Evolutionary conservation across 805 yeast species (phyloP).

Genomic region (Maudiozyma pseudohumilis): DNA sequence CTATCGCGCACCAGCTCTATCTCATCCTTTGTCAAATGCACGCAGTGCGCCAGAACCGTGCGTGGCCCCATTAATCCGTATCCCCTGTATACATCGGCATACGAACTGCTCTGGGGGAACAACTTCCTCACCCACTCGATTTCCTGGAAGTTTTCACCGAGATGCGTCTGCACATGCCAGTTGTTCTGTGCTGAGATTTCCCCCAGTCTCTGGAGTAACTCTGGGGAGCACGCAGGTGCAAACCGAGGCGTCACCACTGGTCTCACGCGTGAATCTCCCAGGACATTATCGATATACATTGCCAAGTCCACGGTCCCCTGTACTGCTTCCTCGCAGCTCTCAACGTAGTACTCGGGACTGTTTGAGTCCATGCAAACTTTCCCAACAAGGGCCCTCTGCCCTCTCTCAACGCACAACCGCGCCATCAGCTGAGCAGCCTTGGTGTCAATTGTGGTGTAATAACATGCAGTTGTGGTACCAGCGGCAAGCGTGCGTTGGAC

Average conservation of each 20-base stretch:
- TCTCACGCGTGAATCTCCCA: constrained; percentile 40
- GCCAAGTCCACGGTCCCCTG: constrained; percentile 47
- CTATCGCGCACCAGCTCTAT: constrained; percentile 42
- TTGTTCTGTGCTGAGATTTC: constrained; percentile 35
- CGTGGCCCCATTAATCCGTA: constrained; percentile 48
- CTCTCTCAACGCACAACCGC: constrained; percentile 49
- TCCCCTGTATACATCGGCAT: constrained; percentile 68
- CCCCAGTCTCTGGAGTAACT: constrained; percentile 56
- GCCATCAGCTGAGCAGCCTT: constrained; percentile 71
- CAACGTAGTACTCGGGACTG: constrained; percentile 62
- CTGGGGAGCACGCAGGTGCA: constrained; percentile 76
- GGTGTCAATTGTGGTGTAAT: constrained; percentile 81
- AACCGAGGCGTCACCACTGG: constrained; percentile 90
- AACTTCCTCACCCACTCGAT: constrained; percentile 59
- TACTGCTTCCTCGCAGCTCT: constrained; percentile 45
- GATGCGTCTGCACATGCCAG: constrained; percentile 79
- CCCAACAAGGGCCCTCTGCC: constrained; percentile 87
- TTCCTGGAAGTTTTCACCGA: constrained; percentile 74
- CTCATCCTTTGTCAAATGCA: constrained; percentile 64
- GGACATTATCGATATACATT: constrained; percentile 46
- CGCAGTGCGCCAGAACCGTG: constrained; percentile 84
- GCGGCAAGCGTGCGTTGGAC: constrained; percentile 57
- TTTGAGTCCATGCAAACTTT: constrained; percentile 89
- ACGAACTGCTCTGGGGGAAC: constrained; percentile 61
- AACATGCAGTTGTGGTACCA: constrained; percentile 91